Conservation (phyloP, 2,329 filamentous ascomycete species). For the Seiridium cupressi region DNA sequence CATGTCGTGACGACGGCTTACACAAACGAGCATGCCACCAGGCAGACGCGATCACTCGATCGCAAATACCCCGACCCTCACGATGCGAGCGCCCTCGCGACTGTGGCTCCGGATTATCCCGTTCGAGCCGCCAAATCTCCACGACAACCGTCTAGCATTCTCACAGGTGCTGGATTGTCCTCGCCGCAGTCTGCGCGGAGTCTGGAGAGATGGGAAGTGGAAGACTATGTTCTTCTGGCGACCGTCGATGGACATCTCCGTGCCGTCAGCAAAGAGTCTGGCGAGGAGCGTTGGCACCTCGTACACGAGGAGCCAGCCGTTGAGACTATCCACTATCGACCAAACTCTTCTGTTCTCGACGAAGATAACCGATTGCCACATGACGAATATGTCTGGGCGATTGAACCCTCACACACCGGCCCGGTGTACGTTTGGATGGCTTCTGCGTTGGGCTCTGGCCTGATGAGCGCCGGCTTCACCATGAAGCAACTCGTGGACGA, state of each 20-base stretch:
- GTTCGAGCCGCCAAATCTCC: conserved; percentile 88
- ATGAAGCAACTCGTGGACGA: conserved; percentile 89
- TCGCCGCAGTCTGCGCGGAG: conserved; percentile 93
- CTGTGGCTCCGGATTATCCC: conserved; percentile 94
- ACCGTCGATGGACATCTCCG: conserved; percentile 98
- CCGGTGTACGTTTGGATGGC: conserved; percentile 84
- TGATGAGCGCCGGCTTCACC: conserved; percentile 67
- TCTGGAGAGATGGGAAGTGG: conserved; percentile 98
- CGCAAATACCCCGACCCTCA: conserved; percentile 40
- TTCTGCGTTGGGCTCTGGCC: conserved; percentile 52
- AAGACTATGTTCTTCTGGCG: conserved; percentile 99
- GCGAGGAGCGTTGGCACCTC: conserved; percentile 81
- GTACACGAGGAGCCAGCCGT: conserved; percentile 85
- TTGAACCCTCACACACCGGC: conserved; percentile 87
- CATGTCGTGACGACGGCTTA: conserved; percentile 18
- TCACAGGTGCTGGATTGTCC: conserved; percentile 61
- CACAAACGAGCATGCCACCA: conserved; percentile 30
- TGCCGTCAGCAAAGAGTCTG: conserved; percentile 84
- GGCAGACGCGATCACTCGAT: conserved; percentile 29
- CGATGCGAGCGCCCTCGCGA: conserved; percentile 94
- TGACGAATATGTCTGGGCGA: conserved; percentile 91
- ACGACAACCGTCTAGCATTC: conserved; percentile 58
- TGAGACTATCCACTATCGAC: conserved; percentile 78
- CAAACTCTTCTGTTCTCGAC: conserved; percentile 56
- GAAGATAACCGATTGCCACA: conserved; percentile 62